Percentiles rank a stretch among this genome's conserved stretches.
phyloP scores from a whole-genome alignment of 176 grass and related monocot genomes.

The sorghum (Sorghum bicolor) region DNA sequence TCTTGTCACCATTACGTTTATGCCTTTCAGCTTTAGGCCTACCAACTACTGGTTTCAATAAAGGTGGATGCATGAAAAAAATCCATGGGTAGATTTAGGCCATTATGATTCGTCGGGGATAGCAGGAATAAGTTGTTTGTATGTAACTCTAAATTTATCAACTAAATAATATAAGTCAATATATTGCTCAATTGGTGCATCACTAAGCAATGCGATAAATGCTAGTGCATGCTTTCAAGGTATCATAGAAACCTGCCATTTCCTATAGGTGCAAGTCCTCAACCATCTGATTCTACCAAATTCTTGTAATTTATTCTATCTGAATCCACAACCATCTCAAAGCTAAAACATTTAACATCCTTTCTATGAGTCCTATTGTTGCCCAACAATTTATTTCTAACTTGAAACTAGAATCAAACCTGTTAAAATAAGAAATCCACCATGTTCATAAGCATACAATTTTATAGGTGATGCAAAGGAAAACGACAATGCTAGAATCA shows the following conservation, averaged over 20 bases:
- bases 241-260: neutral
- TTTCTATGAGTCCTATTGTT: too few species aligned
- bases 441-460: too few species aligned
- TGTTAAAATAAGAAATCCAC: too few species aligned
- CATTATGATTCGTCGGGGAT: neutral
- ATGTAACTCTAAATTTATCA: neutral
- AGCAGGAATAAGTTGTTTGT: neutral
- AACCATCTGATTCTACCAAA: too few species aligned
- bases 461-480: too few species aligned
- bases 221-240: neutral
- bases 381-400: too few species aligned
- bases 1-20: neutral
- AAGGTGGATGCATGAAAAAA: constrained; percentile 8
- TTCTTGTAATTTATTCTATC: too few species aligned
- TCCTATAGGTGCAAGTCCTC: neutral
- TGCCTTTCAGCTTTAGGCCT: neutral
- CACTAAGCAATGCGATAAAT: neutral
- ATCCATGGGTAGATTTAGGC: neutral
- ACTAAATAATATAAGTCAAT: neutral
- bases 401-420: too few species aligned
- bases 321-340: too few species aligned
- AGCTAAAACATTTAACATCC: too few species aligned
- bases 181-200: neutral
- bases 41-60: neutral
- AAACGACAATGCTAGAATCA: too few species aligned